Base-by-base conservation (phyloP, 345 rosid genomes). In the Eucalyptus polybractea region DNA sequence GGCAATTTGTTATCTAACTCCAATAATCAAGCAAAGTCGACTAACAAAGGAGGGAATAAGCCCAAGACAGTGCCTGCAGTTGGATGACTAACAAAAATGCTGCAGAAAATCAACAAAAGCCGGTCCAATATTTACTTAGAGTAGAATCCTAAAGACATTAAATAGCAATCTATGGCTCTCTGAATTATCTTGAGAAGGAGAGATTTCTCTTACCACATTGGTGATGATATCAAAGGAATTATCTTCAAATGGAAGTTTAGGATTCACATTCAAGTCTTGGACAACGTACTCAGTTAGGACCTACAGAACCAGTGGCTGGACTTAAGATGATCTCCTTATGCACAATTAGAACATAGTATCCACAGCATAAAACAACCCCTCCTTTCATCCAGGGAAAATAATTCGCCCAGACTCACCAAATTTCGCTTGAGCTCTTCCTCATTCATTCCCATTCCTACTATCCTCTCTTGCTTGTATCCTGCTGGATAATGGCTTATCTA, bases 401-500 rank as follows among this genome's bases (percentile, higher is more conserved):
- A 40, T 76, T 76, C 3, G 1, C 13, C 83, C 24, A 25, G 47
- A 40, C 94, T 91, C 89, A 96, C 99, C 42, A 93, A 93, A 91
- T 97, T 97, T 50, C 91, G 91, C 92, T 95, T 95, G 88, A 96
- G 99, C 90, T 97, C 99, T 86, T 95, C 96, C 93, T 95, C 97
- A 69, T 97, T 97, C 98, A 95, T 93, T 87, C 99, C 99, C 94
- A 95, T 92, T 80, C 98, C 99, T 49, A 93, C 97, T 88, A 95
- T 90, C 42, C 94, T 92, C 87, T 94, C 95, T 93, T 97, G 98
- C 93, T 92, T 96, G 94, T 96, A 96, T 87, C 99, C 98, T n/a
- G 90, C 89, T 47, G 99, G 99, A 89, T 93, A 97, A 93, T 97
- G 98, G 92, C 99, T 96, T 89, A 96, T 96, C 99, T 97, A 92